These are phyloP conservation scores for Alternaria solani DNA, from an alignment of 2,329 filamentous ascomycete species.

Conservation along the genomic window DNA sequence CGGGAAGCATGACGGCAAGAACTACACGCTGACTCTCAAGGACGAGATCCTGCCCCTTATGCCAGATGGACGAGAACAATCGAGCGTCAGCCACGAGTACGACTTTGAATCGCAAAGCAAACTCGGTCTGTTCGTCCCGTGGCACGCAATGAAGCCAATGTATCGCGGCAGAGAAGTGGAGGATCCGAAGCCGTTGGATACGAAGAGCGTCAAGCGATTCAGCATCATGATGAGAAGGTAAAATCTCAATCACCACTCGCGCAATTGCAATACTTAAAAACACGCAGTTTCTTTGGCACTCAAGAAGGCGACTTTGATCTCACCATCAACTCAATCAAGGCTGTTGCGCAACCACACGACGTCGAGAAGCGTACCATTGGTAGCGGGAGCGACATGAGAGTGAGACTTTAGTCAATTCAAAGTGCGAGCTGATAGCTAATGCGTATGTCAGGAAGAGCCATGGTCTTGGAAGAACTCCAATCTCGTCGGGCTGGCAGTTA, in stretches of 20 bases:
- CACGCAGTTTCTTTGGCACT: conserved; percentile 73
- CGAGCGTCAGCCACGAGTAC: conserved; percentile 76
- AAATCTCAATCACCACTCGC: neutral
- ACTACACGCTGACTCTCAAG: conserved; percentile 78
- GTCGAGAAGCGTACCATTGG: conserved; percentile 34
- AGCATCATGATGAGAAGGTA: conserved; percentile 85
- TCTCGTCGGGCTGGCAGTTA: conserved; percentile 34
- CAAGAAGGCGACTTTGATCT: conserved; percentile 75
- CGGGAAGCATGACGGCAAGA: conserved; percentile 66
- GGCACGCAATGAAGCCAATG: conserved; percentile 72
- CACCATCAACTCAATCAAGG: conserved; percentile 64
- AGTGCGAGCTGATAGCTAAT: conserved; percentile 14
- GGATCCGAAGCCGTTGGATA: conserved; percentile 67
- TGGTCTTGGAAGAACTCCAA: conserved; percentile 41
- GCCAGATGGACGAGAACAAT: conserved; percentile 73
- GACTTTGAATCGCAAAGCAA: conserved; percentile 30
- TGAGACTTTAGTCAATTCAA: conserved; percentile 12
- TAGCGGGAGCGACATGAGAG: conserved; percentile 4
- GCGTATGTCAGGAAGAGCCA: conserved; percentile 18
- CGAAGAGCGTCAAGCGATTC: conserved; percentile 69
- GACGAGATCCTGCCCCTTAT: conserved; percentile 67
- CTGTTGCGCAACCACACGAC: conserved; percentile 43
- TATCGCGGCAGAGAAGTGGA: conserved; percentile 73
- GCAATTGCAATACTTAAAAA: conserved; percentile 24
- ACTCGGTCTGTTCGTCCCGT: conserved; percentile 64